Evolutionary conservation across 2,329 filamentous ascomycete genomes (phyloP), one percentile per base, ranked within the genome.

Genomic region (Dothideomycetidae sp.): DNA sequence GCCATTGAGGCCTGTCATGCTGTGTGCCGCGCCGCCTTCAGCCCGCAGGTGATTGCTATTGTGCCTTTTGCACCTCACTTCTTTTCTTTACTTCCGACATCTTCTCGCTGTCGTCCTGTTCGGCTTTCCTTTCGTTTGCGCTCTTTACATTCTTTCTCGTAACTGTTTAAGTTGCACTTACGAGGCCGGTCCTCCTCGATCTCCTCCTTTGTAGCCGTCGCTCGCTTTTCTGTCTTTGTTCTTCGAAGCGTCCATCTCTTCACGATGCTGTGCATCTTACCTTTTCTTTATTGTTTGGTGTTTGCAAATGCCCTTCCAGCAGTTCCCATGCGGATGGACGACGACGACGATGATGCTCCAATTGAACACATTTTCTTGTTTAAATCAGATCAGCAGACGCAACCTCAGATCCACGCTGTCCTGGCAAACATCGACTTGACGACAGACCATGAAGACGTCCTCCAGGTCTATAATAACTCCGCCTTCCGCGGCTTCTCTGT

Each of bases 401-500:
- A 50, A 29, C 53, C 56, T 13, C 50, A 54, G 26, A 50, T 58
- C 39, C 47, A 50, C 11, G 53, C 58, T 23, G 49, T 61, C 5
- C 48, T 63, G 13, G 40, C 47, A 11, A 45, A 54, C 26, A 42
- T 61, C 10, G 52, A 52, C 10, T 55, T 65, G 10, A 44, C 53
- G 36, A 43, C 50, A n/a, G 48, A 53, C 5, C 58, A 63, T 41
- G 47, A 57, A 3, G 52, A 59, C 40, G 58, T 61, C 36, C 40
- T 49, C 13, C 52, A 59, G 31, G 50, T 56, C 26, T 61, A 54
- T 53, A 56, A 63, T 46, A 61, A 62, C 46, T 53, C 49, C 30
- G 55, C 50, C 10, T 59, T 63, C 47, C 47, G 50, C 21, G 58
- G 59, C 32, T 58, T 63, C 40, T 47, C 56, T 29, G 53, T 62